Conservation (phyloP, 2,329 filamentous ascomycete genomes). For the Fonsecaea nubica region DNA sequence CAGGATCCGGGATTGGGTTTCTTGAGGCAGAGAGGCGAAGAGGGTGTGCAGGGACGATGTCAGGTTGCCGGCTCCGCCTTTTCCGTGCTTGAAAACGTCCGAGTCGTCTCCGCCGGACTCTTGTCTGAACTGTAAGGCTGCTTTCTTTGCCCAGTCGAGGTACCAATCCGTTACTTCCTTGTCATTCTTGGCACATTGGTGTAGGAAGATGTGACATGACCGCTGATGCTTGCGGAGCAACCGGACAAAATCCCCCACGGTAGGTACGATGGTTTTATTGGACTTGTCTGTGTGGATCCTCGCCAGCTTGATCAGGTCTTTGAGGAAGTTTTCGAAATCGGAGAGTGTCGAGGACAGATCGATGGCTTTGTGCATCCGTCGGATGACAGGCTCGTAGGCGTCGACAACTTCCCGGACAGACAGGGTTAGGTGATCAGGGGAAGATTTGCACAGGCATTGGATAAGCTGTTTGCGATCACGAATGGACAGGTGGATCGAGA, state of each 20-base stretch:
- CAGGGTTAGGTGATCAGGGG: slow-evolving; percentile 75
- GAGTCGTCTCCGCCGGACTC: slow-evolving; percentile 27
- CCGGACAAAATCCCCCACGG: slow-evolving; percentile 74
- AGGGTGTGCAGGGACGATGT: slow-evolving; percentile 50
- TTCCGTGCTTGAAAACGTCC: slow-evolving; percentile 38
- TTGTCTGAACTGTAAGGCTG: slow-evolving; percentile 62
- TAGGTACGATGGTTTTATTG: slow-evolving; percentile 53
- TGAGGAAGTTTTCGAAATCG: slow-evolving; percentile 71
- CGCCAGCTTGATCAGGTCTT: slow-evolving; percentile 69
- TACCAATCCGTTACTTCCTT: slow-evolving; percentile 69
- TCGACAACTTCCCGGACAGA: slow-evolving; percentile 68
- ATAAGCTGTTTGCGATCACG: slow-evolving; percentile 76
- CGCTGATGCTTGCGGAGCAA: slow-evolving; percentile 69
- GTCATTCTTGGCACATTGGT: slow-evolving; percentile 71
- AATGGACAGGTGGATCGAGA: slow-evolving; percentile 72
- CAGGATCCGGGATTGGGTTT: slow-evolving; percentile 56
- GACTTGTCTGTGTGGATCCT: slow-evolving; percentile 47
- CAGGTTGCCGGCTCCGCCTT: slow-evolving; percentile 51
- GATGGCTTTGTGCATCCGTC: slow-evolving; percentile 72
- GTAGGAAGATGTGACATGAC: slow-evolving; percentile 72
- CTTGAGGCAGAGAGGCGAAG: slow-evolving; percentile 55
- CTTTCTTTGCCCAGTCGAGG: slow-evolving; percentile 65
- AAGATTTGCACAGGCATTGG: slow-evolving; percentile 68
- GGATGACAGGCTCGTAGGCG: slow-evolving; percentile 77
- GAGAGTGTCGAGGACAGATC: slow-evolving; percentile 73